Percentiles rank a stretch among this genome's conserved stretches.
Conservation (phyloP, 345 rosid species). For the Conringia planisiliqua region DNA sequence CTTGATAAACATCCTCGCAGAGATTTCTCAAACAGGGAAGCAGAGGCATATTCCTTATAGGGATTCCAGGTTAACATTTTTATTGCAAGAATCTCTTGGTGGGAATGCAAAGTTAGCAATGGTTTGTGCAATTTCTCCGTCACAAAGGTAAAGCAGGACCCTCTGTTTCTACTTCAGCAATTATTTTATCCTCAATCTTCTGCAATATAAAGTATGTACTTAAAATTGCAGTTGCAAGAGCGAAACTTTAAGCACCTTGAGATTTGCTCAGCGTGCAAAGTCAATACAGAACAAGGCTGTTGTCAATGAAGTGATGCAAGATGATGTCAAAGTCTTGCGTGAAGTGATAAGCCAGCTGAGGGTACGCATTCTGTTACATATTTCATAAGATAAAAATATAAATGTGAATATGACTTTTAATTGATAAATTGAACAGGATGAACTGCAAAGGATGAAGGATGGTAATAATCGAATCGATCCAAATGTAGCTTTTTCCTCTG, state of each 20-base stretch:
- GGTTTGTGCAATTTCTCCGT: no score
- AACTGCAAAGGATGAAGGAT: conserved; percentile 64
- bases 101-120: conserved; percentile 56
- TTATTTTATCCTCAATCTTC: neutral
- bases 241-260: conserved; percentile 75
- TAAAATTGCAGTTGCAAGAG: conserved; percentile 63
- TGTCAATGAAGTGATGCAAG: conserved; percentile 82
- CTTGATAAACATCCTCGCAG: conserved; percentile 88
- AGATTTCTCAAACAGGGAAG: conserved; percentile 82
- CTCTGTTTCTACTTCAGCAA: neutral
- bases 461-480: conserved; percentile 47
- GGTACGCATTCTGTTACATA: conserved; percentile 38
- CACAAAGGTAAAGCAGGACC: conserved; percentile 15
- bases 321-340: conserved; percentile 72
- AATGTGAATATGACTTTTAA: neutral
- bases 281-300: conserved; percentile 81
- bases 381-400: neutral
- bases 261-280: conserved; percentile 89
- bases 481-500: conserved; percentile 43
- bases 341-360: conserved; percentile 70
- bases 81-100: conserved; percentile 93
- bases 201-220: neutral
- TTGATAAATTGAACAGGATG: conserved; percentile 56
- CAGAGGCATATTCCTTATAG: conserved; percentile 87
- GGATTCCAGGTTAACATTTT: conserved; percentile 84